Percentiles rank a stretch among this genome's conserved stretches.
phyloP scores from a whole-genome alignment of 805 yeast species.

The Lachancea nothofagi region DNA sequence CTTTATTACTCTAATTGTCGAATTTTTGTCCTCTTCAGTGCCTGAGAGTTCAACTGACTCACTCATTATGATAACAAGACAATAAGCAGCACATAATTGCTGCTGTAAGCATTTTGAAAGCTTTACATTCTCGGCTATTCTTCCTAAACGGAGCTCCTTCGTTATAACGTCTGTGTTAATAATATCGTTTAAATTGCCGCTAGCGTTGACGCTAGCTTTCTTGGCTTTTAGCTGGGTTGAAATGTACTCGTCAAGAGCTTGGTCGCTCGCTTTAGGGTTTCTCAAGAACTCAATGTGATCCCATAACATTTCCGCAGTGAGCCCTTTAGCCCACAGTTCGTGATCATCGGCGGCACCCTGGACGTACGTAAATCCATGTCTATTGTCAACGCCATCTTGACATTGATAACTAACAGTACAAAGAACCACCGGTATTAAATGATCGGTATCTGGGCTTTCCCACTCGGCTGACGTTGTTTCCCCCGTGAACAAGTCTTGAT shows the following conservation, averaged over 20 bases:
- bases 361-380: constrained; percentile 54
- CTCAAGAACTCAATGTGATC: constrained; percentile 29
- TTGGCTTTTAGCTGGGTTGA: neutral
- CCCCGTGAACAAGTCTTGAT: constrained; percentile 29
- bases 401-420: constrained; percentile 60
- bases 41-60: constrained; percentile 8
- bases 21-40: constrained; percentile 4
- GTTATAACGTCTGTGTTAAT: constrained; percentile 17
- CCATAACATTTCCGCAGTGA: constrained; percentile 60
- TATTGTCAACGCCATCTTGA: constrained; percentile 50
- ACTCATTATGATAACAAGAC: constrained; percentile 21
- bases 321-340: constrained; percentile 67
- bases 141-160: constrained; percentile 20
- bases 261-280: constrained; percentile 28
- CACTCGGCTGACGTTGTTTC: constrained; percentile 24
- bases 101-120: constrained; percentile 10
- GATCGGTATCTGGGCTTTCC: constrained; percentile 31
- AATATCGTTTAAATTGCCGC: constrained; percentile 14
- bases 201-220: neutral
- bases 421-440: constrained; percentile 41
- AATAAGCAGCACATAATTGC: constrained; percentile 12
- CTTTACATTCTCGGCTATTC: constrained; percentile 13
- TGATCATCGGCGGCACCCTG: constrained; percentile 97
- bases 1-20: too few species aligned
- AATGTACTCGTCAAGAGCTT: constrained; percentile 23